Evolutionary conservation across 441 rosid species (phyloP), one percentile per base, ranked within the genome.

Genomic region (Jatropha multifida): DNA sequence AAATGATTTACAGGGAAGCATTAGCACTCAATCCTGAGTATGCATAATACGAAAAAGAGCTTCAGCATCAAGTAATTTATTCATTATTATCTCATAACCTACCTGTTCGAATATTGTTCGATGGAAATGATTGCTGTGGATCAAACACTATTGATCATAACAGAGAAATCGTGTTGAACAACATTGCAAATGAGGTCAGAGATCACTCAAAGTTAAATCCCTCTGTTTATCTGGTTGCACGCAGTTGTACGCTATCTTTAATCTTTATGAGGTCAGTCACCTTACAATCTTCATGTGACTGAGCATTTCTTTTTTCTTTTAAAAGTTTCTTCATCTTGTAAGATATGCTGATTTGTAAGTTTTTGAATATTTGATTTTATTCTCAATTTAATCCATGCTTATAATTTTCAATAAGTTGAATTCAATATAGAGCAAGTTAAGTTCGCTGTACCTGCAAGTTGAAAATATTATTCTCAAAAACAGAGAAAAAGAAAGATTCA

Each of bases 1-100:
- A 94, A 60, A 83, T 91, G 90, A 88, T 96, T 64, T 92, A 92
- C 81, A 77, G 71, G 56, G 98, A 93, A 85, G 94, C 98, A 60
- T 60, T 94, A 69, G 70, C 87, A 67, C 82, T 89, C 71, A 94
- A 96, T 88, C 98, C 98, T 23, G 84, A 83, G 55, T 83, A 85
- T 81, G 92, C 90, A 64, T 87, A 38, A 46, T 42, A 40, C 11
- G 15, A 32, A 26, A 37, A 38, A 65, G 12, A n/a, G 44, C 40
- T 44, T 37, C 32, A 51, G 55, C 37, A 27, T 1, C 8, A 13
- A 11, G 41, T 32, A 32, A 64, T 42, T 37, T 12, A 67, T 62
- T 77, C 65, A 32, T 59, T 58, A 52, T 56, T 67, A 55, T 56
- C 20, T 59, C 55, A 55, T 48, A 23, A 65, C 18, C 40, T 64